Percentiles rank a stretch among this genome's conserved stretches.
Evolutionary conservation across 2,329 filamentous ascomycete species (phyloP).

Genomic region (Aaosphaeria arxii): DNA sequence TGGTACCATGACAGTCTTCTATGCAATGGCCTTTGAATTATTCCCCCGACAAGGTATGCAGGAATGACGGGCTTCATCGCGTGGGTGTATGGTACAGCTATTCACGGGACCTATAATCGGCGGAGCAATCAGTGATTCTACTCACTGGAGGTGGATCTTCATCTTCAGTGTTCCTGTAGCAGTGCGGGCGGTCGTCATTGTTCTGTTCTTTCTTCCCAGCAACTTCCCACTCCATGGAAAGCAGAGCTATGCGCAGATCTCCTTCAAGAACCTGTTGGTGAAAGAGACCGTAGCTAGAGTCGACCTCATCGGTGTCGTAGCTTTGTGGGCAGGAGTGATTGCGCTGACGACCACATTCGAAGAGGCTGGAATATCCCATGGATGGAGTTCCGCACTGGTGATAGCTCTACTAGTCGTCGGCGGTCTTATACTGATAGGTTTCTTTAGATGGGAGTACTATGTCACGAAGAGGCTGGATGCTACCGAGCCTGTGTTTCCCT

Average conservation of each 20-base stretch:
- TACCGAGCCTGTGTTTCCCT: not conserved
- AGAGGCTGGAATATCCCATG: not conserved
- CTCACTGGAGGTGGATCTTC: conserved; percentile 12
- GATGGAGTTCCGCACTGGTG: not conserved
- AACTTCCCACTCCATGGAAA: conserved; percentile 1
- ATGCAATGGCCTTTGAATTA: conserved; percentile 23
- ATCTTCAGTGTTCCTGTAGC: conserved; percentile 5
- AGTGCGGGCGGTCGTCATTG: not conserved
- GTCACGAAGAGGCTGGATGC: not conserved
- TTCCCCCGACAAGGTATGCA: conserved; percentile 8
- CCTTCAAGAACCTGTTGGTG: not conserved
- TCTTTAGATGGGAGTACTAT: not conserved
- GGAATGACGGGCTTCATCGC: not conserved
- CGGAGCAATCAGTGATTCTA: conserved; percentile 2
- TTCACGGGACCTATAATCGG: conserved; percentile 14
- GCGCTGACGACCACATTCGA: not conserved
- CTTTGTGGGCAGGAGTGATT: not conserved
- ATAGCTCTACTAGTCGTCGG: not conserved
- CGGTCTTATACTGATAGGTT: not conserved
- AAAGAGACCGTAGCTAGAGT: not conserved
- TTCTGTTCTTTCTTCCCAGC: conserved; percentile 1
- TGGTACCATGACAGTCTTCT: conserved; percentile 23
- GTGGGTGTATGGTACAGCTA: conserved; percentile 14
- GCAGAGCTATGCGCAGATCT: not conserved
- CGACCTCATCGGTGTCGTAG: conserved; percentile 2